Evolutionary conservation across 2,329 filamentous ascomycete genomes (phyloP).

Genomic region (Aspergillus neoniger): DNA sequence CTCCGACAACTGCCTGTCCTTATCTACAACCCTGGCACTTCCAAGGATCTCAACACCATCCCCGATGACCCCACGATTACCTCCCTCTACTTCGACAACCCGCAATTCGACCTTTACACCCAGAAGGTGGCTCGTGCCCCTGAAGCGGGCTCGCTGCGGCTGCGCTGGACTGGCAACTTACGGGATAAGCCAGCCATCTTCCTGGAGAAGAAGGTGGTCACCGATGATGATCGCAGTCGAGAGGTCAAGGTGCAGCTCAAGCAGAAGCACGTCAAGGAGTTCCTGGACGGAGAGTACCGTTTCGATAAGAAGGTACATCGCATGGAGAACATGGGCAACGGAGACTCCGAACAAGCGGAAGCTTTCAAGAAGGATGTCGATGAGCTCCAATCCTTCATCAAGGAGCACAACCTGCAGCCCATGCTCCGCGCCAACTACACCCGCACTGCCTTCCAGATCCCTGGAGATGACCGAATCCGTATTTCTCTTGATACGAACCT

Average conservation of each 20-base stretch:
- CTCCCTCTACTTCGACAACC: slow-evolving; percentile 92
- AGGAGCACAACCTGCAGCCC: slow-evolving; percentile 75
- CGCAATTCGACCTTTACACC: slow-evolving; percentile 80
- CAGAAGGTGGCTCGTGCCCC: slow-evolving; percentile 76
- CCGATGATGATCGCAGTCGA: slow-evolving; percentile 72
- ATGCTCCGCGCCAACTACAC: slow-evolving; percentile 89
- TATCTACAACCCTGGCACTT: slow-evolving; percentile 83
- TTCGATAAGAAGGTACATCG: slow-evolving; percentile 90
- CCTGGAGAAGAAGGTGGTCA: slow-evolving; percentile 86
- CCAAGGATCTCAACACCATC: slow-evolving; percentile 76
- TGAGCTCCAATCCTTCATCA: slow-evolving; percentile 78
- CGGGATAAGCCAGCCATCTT: slow-evolving; percentile 75
- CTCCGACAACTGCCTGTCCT: slow-evolving; percentile 86
- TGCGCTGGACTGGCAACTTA: slow-evolving; percentile 90
- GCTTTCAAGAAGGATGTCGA: slow-evolving; percentile 71
- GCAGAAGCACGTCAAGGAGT: slow-evolving; percentile 87
- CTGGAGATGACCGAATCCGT: slow-evolving; percentile 83
- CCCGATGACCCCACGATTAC: slow-evolving; percentile 85
- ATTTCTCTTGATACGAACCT: slow-evolving; percentile 92
- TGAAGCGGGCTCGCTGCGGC: slow-evolving; percentile 77
- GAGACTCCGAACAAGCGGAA: slow-evolving; percentile 65
- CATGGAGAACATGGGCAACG: slow-evolving; percentile 74
- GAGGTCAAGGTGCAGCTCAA: slow-evolving; percentile 85
- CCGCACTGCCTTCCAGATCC: slow-evolving; percentile 94
- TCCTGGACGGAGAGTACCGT: slow-evolving; percentile 82